Conservation (phyloP, 169 alveolate genomes). For the Plasmodium chabaudi region DNA sequence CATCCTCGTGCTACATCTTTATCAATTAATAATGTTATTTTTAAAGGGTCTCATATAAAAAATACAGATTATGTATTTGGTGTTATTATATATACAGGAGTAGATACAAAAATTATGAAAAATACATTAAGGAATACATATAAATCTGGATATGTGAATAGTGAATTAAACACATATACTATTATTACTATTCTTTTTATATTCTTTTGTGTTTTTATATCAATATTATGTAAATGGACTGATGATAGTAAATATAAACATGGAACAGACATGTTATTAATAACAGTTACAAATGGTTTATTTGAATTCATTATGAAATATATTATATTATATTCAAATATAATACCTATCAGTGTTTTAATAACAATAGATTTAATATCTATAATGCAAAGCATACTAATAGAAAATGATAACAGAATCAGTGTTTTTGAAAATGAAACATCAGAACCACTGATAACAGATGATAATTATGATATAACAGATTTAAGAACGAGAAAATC, state of each 20-base stretch:
- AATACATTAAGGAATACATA: conserved; percentile 76
- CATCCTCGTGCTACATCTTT: conserved; percentile 85
- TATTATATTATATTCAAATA: conserved; percentile 47
- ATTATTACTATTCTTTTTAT: conserved; percentile 55
- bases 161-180: conserved; percentile 79
- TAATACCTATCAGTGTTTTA: conserved; percentile 66
- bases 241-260: conserved; percentile 72
- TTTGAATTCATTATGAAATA: conserved; percentile 67
- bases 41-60: conserved; percentile 84
- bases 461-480: conserved; percentile 22
- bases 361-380: conserved; percentile 65
- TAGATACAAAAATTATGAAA: conserved; percentile 85
- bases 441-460: conserved; percentile 40
- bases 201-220: conserved; percentile 59
- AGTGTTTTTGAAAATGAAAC: conserved; percentile 70
- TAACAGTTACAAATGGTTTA: conserved; percentile 47
- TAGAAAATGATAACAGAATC: conserved; percentile 68
- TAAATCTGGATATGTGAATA: conserved; percentile 81
- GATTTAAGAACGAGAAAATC: conserved; percentile 49
- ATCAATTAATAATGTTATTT: conserved; percentile 80
- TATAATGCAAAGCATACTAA: conserved; percentile 48
- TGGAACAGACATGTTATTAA: conserved; percentile 43
- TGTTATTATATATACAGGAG: conserved; percentile 85
- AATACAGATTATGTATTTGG: conserved; percentile 85
- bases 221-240: conserved; percentile 74